These are phyloP conservation scores for Tulasnella sp. DNA, from an alignment of 768 basidiomycete genomes.

Conservation along the genomic window DNA sequence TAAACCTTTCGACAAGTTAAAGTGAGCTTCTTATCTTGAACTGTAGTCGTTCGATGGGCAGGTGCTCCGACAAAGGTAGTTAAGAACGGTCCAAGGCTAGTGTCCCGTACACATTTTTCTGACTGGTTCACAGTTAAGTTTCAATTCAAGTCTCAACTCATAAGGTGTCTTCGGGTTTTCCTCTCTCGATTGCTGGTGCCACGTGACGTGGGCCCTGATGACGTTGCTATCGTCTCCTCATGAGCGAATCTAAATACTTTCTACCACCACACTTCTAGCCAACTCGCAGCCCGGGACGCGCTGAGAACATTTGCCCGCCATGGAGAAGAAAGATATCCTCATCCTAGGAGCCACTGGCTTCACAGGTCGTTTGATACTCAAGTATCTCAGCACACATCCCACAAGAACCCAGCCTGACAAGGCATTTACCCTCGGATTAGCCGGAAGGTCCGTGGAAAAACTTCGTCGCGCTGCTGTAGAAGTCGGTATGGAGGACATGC, in stretches of 20 bases:
- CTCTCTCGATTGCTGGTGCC: neutral
- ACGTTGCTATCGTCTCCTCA: neutral
- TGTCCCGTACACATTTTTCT: too few species aligned
- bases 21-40: too few species aligned
- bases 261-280: neutral
- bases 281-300: neutral
- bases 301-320: neutral
- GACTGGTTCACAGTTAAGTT: too few species aligned
- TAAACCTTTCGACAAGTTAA: too few species aligned
- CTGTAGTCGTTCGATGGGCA: too few species aligned
- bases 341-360: conserved; percentile 55
- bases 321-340: conserved; percentile 38
- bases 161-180: neutral
- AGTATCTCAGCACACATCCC: conserved; percentile 56
- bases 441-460: conserved; percentile 55
- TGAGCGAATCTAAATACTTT: neutral
- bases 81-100: too few species aligned
- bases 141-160: too few species aligned
- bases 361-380: conserved; percentile 49
- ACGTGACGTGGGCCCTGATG: neutral
- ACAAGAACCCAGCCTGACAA: conserved; percentile 27
- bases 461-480: conserved; percentile 36
- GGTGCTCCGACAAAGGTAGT: too few species aligned
- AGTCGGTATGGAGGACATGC: conserved; percentile 38
- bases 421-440: conserved; percentile 56